phyloP scores from a whole-genome alignment of 805 yeast species.

The Candida boidinii region DNA sequence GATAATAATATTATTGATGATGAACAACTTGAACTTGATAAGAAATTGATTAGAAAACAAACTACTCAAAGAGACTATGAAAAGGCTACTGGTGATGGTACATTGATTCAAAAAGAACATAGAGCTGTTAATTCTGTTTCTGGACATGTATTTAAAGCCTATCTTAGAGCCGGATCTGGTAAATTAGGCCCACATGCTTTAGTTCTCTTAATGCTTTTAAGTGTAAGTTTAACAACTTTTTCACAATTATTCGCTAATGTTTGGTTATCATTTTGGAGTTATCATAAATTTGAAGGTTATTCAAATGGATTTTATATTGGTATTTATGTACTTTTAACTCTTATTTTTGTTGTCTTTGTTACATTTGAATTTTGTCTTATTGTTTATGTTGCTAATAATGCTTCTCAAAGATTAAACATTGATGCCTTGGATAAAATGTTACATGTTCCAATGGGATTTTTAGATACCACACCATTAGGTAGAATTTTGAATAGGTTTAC shows the following conservation, averaged over 20 bases:
- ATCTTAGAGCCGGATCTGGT: constrained; percentile 51
- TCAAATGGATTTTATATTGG: constrained; percentile 60
- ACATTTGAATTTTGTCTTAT: constrained; percentile 35
- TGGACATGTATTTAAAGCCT: constrained; percentile 37
- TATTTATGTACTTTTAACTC: constrained; percentile 52
- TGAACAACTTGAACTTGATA: constrained; percentile 15
- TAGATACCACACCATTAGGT: constrained; percentile 86
- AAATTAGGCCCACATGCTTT: constrained; percentile 28
- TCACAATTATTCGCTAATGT: constrained; percentile 51
- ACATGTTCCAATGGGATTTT: constrained; percentile 73
- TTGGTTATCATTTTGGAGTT: constrained; percentile 81
- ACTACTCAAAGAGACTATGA: constrained; percentile 4
- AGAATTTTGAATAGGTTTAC: constrained; percentile 79
- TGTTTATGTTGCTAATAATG: constrained; percentile 41
- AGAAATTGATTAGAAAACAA: constrained; percentile 11
- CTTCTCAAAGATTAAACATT: constrained; percentile 51
- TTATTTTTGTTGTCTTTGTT: constrained; percentile 37
- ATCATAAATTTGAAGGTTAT: constrained; percentile 34
- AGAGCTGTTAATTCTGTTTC: constrained; percentile 29
- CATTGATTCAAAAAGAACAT: constrained; percentile 22
- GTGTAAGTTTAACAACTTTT: constrained; percentile 33
- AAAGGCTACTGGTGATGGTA: constrained; percentile 12
- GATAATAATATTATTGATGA: no score
- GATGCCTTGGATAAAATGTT: constrained; percentile 52
- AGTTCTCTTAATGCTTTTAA: constrained; percentile 4